Evolutionary conservation across 1,139 yeast genomes (phyloP), one percentile per base, ranked within the genome.

Genomic region (Saccharomyces hybrid): DNA sequence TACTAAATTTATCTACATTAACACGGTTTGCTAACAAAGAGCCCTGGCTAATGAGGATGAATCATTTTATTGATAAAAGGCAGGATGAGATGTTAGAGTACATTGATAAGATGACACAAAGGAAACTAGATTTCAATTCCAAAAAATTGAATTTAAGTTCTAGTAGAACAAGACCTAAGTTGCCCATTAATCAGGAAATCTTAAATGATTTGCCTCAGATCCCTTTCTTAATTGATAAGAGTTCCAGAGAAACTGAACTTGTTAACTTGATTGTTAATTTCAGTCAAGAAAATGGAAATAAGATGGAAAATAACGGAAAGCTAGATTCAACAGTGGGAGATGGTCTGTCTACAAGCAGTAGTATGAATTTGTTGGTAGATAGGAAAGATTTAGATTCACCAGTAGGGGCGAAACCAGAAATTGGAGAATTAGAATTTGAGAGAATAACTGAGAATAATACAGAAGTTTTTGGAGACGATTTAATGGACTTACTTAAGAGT

Each of bases 1-100:
- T 91, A 48, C 79, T 90, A 68, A 87, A 88, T 50, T 78, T 91
- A 60, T 90, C 96, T 1, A 91, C 87, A 62, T 73, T 96, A 50
- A 83, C 84, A 44, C 73, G 73, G 51, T 89, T 93, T 69, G 89
- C 85, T 67, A 59, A 88, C 53, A 91, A 90, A 66, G 98, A 91
- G 65, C 89, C 95, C 0, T 89, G 86, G 75, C 75, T 93, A 73
- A 76, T 80, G 29, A 76, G 75, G 34, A 78, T 91, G 82, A 91
- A 91, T 68, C 61, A 59, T 2, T 90, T 91, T 62, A 76, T 91
- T 49, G 75, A 76, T 2, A 73, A 73, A 19, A 85, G 86, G 64
- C 78, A 78, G 55, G 71, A 65, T 0, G 89, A 88, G 60, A 73
- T 91, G 12, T 66, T 75, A 31, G 83, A 81, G 42, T 91, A 88